phyloP scores from a whole-genome alignment of 2,329 filamentous ascomycete genomes.

The Lomentospora prolificans region DNA sequence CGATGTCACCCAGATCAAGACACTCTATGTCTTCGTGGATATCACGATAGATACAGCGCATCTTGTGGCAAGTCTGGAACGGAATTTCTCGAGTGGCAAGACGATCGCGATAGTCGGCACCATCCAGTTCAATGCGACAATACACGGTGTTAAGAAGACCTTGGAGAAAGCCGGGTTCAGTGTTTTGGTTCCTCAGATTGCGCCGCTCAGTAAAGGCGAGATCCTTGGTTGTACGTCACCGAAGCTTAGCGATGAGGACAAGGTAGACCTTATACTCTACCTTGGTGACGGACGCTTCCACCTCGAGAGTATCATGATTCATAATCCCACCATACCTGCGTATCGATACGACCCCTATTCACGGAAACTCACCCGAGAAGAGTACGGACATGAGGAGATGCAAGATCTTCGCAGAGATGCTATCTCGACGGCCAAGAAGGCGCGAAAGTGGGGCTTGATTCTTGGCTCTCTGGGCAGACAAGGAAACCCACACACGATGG shows the following conservation, averaged over 20 bases:
- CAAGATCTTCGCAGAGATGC: conserved; percentile 69
- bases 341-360: conserved; percentile 98
- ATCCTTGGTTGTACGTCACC: conserved; percentile 97
- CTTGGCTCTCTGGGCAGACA: conserved; percentile 86
- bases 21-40: conserved; percentile 95
- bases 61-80: conserved; percentile 73
- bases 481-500: conserved; percentile 89
- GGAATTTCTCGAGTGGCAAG: conserved; percentile 78
- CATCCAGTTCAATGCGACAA: conserved; percentile 96
- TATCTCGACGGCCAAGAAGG: conserved; percentile 63
- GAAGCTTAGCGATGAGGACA: conserved; percentile 45
- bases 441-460: conserved; percentile 89
- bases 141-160: conserved; percentile 71
- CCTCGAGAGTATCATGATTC: conserved; percentile 97
- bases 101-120: conserved; percentile 90
- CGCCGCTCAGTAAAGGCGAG: conserved; percentile 86
- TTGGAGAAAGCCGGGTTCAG: conserved; percentile 79
- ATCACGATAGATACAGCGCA: conserved; percentile 91
- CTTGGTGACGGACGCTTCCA: conserved; percentile 91
- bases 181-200: conserved; percentile 83
- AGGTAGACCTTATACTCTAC: conserved; percentile 73
- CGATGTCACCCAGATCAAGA: conserved; percentile 93
- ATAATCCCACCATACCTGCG: conserved; percentile 82
- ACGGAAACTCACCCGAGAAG: conserved; percentile 79
- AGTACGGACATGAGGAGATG: conserved; percentile 87